phyloP scores from a whole-genome alignment of 2,329 filamentous ascomycete genomes.

The Aspergillus eucalypticola region DNA sequence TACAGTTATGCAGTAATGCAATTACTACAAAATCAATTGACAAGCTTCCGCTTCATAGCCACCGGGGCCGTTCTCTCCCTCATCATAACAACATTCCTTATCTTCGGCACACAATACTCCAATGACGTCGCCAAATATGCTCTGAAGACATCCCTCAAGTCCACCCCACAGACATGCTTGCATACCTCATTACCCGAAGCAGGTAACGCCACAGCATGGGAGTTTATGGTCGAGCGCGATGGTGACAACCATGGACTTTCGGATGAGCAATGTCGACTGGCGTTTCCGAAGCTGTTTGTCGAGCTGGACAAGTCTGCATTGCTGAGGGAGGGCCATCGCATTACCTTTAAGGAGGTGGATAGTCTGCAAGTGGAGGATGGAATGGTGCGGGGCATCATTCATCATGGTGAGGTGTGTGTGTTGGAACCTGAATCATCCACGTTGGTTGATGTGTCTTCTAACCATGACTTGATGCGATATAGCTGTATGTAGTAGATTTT shows the following conservation, averaged over 20 bases:
- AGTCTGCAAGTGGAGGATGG: constrained; percentile 34
- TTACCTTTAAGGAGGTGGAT: constrained; percentile 39
- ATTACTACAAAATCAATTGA: neutral
- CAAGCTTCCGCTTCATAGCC: constrained; percentile 27
- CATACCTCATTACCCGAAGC: neutral
- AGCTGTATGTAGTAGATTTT: constrained; percentile 43
- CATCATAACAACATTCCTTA: constrained; percentile 30
- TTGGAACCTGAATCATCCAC: neutral
- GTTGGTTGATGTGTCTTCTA: neutral
- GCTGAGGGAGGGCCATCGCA: constrained; percentile 22
- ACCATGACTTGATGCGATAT: neutral
- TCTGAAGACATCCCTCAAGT: constrained; percentile 19
- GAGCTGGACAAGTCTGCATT: constrained; percentile 38
- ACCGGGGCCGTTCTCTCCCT: constrained; percentile 30
- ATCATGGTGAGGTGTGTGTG: constrained; percentile 38
- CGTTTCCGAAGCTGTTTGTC: constrained; percentile 43
- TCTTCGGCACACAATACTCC: constrained; percentile 22
- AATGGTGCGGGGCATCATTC: constrained; percentile 40
- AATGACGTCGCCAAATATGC: constrained; percentile 23
- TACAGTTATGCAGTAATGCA: neutral
- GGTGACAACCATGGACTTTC: constrained; percentile 40
- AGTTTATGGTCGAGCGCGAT: constrained; percentile 36
- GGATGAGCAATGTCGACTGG: constrained; percentile 38
- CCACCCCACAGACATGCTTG: constrained; percentile 6
- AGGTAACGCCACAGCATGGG: constrained; percentile 26